A percentile compares a stretch with the other conserved stretches of the same genome.
These are phyloP conservation scores for Penicillium digitatum DNA, from an alignment of 2,329 filamentous ascomycete species.

Conservation along the genomic window DNA sequence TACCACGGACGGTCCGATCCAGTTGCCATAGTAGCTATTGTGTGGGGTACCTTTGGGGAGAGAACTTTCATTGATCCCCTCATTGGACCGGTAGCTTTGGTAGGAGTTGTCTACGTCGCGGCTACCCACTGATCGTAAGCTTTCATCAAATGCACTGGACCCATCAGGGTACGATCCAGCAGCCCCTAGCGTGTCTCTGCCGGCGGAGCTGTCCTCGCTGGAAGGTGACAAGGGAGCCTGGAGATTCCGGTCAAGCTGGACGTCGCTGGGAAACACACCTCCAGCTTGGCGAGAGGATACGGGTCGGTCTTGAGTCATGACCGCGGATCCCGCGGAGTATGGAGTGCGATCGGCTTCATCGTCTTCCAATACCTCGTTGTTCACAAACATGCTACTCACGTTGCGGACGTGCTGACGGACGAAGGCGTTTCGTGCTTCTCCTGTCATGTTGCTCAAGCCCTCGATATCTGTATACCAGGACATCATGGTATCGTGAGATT, in stretches of 20 bases:
- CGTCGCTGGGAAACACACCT: constrained; percentile 93
- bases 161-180: constrained; percentile 54
- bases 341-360: constrained; percentile 64
- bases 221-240: constrained; percentile 74
- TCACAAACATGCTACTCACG: constrained; percentile 64
- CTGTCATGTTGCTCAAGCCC: constrained; percentile 78
- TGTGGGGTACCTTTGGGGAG: constrained; percentile 23
- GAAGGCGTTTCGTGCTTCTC: constrained; percentile 82
- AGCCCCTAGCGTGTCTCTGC: constrained; percentile 58
- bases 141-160: constrained; percentile 33
- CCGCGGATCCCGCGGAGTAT: constrained; percentile 56
- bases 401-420: constrained; percentile 77
- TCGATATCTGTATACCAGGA: constrained; percentile 96
- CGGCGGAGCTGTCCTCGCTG: constrained; percentile 73
- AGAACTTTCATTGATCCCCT: constrained; percentile 7
- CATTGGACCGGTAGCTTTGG: constrained; percentile 6
- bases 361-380: constrained; percentile 74
- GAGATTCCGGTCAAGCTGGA: constrained; percentile 82
- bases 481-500: constrained; percentile 87
- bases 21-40: constrained; percentile 49
- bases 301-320: constrained; percentile 38
- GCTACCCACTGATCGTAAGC: constrained; percentile 33
- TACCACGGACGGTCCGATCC: constrained; percentile 49
- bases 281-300: constrained; percentile 67
- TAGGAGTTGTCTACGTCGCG: constrained; percentile 15